phyloP scores from a whole-genome alignment of 257 asterid species.

The Solanum commersonii region DNA sequence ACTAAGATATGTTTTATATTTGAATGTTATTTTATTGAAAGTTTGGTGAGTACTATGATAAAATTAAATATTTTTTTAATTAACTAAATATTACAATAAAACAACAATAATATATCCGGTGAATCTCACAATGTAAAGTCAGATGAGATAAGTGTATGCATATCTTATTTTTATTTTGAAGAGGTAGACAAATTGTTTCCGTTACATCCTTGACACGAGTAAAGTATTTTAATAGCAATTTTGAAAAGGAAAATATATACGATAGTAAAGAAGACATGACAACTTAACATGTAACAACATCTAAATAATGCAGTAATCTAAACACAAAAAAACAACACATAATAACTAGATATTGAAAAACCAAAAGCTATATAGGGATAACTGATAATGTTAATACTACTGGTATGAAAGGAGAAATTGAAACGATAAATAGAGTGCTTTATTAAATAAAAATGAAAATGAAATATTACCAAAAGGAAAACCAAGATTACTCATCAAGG shows the following conservation, averaged over 20 bases:
- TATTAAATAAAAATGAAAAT: not conserved
- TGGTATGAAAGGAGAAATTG: not conserved
- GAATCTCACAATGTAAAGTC: rapidly evolving
- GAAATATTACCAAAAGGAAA: constrained; percentile 56
- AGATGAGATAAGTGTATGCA: not conserved
- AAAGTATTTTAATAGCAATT: not conserved
- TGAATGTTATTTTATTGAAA: not conserved
- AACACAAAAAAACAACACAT: not conserved
- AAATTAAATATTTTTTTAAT: not conserved
- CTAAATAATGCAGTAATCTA: not conserved
- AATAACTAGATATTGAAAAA: not conserved
- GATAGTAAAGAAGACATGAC: not conserved
- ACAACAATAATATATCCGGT: not conserved
- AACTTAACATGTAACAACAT: not conserved
- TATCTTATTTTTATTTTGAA: not conserved
- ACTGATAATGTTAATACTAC: not conserved
- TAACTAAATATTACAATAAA: not conserved
- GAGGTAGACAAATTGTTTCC: not conserved
- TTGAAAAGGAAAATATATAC: not conserved
- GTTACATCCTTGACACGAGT: not conserved
- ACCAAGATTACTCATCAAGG: constrained; percentile 88
- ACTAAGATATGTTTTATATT: not conserved
- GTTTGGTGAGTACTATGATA: not conserved
- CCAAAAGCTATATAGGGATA: not conserved
- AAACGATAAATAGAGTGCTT: too few species aligned